Base-by-base conservation (phyloP, 2,329 filamentous ascomycete genomes). In the Neospermospora avenae region DNA sequence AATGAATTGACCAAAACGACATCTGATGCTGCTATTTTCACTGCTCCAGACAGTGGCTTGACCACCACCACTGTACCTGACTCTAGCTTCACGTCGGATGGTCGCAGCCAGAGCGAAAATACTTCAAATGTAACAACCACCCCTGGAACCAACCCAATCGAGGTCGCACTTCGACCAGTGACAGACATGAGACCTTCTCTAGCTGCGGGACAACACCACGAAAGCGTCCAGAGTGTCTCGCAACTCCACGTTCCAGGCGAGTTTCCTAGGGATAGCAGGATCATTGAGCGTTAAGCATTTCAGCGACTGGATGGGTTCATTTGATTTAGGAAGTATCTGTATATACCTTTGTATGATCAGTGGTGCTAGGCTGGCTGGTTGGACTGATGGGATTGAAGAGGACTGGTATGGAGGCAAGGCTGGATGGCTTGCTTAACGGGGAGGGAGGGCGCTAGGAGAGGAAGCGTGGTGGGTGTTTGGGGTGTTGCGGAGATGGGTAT, bases 191-290 rank as follows among this genome's bases (percentile, higher is more conserved):
- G 66, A 42, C 69, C 70, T 22, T 46, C 55, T 11, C 55, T 70
- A 13, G 63, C 66, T 25, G 62, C 65, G 13, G 66, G 65, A 16
- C 65, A 67, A 37, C 69, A 65, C 35, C 66, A 71, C 58, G 52
- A 64, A 11, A 71, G 68, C 45, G 66, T 64, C 5, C 55, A 62
- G 42, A 71, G 65, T 46, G 67, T 72, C 34, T 68, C 65, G 22
- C 65, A 72, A 39, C 62, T 73, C 14, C 71, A 73, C 60, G 65
- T 73, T 42, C 71, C 71, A 3, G 71, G 71, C 3, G 71, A 71
- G 46, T 73, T 59, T 58, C 71, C 71, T 3, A 63, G 45, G 37
- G 51, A 58, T 4, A 35, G 14, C 35, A 58, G 35, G 28, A 20
- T 18, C 39, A n/a, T 10, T 20, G 39, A 31, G n/a, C 25, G 7